Evolutionary conservation across 2,329 filamentous ascomycete genomes (phyloP), one percentile per base, ranked within the genome.

Genomic region (Didymella pinodella): DNA sequence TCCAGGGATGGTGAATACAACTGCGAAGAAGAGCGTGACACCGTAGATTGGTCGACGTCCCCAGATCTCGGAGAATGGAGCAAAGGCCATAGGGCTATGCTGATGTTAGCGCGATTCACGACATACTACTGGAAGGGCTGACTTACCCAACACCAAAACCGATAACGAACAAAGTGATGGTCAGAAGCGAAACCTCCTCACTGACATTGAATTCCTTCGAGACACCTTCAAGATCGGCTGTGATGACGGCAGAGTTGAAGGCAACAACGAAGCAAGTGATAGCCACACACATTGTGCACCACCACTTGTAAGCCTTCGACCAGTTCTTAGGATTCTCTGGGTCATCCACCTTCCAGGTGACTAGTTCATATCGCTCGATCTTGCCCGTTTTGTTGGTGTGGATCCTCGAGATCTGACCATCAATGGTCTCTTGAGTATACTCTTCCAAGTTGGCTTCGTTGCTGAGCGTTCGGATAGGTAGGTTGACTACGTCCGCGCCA

Each of bases 261-360:
- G 80, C 80, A 4, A 82, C 68, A 18, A 77, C 77, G 57, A 82
- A 82, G 65, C 80, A 82, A 1, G 80, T 81, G 0, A 80, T 31
- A 0, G 92, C 90, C 0, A 96, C 91, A 16, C 92, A 87, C 89
- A 96, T 92, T 25, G 92, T 97, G 71, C 86, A 89, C 68, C 71
- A 79, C 91, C 91, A 94, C 78, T 93, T 95, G 75, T 81, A 89
- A 1, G 78, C 80, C 75, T 92, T 92, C 56, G 84, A 86, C 90
- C 90, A 95, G 76, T 94, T 95, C 82, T 94, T 94, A 0, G 92
- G 91, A 70, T 94, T 94, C 64, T 88, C 90, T 0, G 86, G 85
- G 73, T 95, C 91, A 58, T 87, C 80, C 2, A 88, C 83, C 4
- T 82, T 85, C 71, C 95, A 96, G 0, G 88, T 90, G 32, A 91